Conservation (phyloP, 352 stramenopile species). For the Pythium biforme region DNA sequence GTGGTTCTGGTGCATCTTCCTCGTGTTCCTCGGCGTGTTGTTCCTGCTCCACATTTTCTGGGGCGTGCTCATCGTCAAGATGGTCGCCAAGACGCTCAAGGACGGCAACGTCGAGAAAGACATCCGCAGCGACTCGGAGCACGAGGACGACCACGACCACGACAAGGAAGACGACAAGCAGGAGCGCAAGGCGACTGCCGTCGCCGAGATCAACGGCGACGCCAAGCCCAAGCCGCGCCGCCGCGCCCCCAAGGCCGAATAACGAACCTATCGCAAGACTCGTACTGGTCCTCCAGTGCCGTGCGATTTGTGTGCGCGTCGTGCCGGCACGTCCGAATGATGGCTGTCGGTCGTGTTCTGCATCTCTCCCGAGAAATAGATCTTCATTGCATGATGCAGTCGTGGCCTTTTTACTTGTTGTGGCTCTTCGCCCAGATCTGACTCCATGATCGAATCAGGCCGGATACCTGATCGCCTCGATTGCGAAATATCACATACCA, state of each 20-base stretch:
- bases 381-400: background rate
- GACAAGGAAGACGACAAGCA: conserved; percentile 18
- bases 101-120: conserved; percentile 78
- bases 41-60: conserved; percentile 76
- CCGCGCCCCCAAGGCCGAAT: conserved; percentile 69
- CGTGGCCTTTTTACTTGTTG: background rate
- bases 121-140: conserved; percentile 78
- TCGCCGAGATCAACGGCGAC: conserved; percentile 9
- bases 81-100: conserved; percentile 61
- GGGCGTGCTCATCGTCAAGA: conserved; percentile 73
- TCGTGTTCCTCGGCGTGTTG: conserved; percentile 56
- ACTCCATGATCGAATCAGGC: conserved; percentile 3
- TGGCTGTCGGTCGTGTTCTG: conserved; percentile 4
- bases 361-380: conserved; percentile 8
- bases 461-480: background rate
- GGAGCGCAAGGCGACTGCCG: conserved; percentile 15
- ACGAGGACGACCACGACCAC: conserved; percentile 44
- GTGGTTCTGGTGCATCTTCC: conserved; percentile 51
- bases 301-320: background rate
- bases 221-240: conserved; percentile 50
- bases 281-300: no score
- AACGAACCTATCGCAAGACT: background rate
- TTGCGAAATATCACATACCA: conserved; percentile 3
- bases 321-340: no score
- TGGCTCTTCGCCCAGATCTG: conserved; percentile 5